Evolutionary conservation across 2,329 filamentous ascomycete genomes (phyloP), one percentile per base, ranked within the genome.

Genomic region (Graphilbum fragrans): DNA sequence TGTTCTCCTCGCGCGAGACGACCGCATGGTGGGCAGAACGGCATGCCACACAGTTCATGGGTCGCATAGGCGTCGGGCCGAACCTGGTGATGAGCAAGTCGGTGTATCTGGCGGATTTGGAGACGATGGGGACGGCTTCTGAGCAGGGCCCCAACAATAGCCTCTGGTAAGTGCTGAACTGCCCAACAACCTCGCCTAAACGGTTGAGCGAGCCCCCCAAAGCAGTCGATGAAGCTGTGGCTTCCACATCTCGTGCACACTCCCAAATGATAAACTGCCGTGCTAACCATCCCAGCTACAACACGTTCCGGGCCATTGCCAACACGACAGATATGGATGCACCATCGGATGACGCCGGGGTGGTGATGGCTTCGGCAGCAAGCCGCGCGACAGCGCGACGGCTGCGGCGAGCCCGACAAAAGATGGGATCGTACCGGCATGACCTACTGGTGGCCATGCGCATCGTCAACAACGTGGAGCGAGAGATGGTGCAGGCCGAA

Each of bases 391-490:
- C 74, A 8, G 74, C 78, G 1, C 71, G 70, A 14, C 75, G 84
- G 18, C 69, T 96, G 25, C 77, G 83, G 38, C 76, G 80, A 32
- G 86, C 86, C n/a, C 74, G 90, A 10, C 84, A 94, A 59, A 75
- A 81, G 20, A 74, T 98, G 0, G 90, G 84, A 1, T 68, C 76
- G 2, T 92, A 95, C 57, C 74, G 92, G 3, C 86, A 98, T 58
- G 87, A 96, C 55, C 67, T 98, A 18, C 65, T 96, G 3, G 88
- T 98, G 5, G 87, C 88, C 5, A 78, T 96, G 66, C 78, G 88
- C 5, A 76, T 95, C 3, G 80, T 96, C 46, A 95, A 96, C 60
- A 81, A 74, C 43, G 78, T 96, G 22, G 92, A 96, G 66, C 72
- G 74, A 44, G 87, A 95, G 58, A 80, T 94, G 58, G 61, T 96